A percentile compares a stretch with the other conserved stretches of the same genome.
Conservation (phyloP, 495 filamentous ascomycete genomes). For the Aspergillus diversus region DNA sequence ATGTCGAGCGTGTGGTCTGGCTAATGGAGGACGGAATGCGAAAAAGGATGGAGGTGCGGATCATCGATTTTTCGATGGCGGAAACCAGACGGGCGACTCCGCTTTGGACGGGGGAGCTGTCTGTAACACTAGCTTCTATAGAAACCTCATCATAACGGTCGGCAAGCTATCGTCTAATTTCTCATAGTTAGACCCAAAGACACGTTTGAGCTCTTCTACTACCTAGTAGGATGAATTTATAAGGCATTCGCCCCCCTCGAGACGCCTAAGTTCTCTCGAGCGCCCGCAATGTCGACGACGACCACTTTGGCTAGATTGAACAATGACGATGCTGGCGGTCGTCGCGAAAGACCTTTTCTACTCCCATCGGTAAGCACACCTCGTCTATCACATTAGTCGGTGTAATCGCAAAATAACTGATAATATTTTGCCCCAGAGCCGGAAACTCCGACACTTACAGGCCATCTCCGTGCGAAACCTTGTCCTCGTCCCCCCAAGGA, state of each 20-base stretch:
- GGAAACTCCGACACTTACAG: slow-evolving; percentile 84
- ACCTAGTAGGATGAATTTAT: slow-evolving; percentile 23
- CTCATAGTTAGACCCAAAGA: no score
- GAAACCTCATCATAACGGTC: neutral
- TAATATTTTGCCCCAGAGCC: slow-evolving; percentile 60
- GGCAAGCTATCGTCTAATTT: no score
- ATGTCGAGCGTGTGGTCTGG: slow-evolving; percentile 9
- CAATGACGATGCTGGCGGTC: slow-evolving; percentile 28
- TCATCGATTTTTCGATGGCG: slow-evolving; percentile 34
- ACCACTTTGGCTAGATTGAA: slow-evolving; percentile 21
- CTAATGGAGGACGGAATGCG: slow-evolving; percentile 1
- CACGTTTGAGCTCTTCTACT: neutral
- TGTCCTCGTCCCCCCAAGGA: slow-evolving; percentile 56
- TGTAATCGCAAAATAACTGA: slow-evolving; percentile 5
- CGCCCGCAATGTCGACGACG: slow-evolving; percentile 22
- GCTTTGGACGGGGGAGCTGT: neutral
- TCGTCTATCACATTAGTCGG: neutral
- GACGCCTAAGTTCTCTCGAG: slow-evolving; percentile 22
- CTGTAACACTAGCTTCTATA: neutral
- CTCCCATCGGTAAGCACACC: slow-evolving; percentile 46
- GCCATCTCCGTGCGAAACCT: slow-evolving; percentile 89
- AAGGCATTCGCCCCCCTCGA: slow-evolving; percentile 6
- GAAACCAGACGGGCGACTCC: slow-evolving; percentile 21
- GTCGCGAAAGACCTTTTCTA: slow-evolving; percentile 53
- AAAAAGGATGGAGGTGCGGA: slow-evolving; percentile 21